Base-by-base conservation (phyloP, 768 basidiomycete genomes). In the Termitomyces sp. region DNA sequence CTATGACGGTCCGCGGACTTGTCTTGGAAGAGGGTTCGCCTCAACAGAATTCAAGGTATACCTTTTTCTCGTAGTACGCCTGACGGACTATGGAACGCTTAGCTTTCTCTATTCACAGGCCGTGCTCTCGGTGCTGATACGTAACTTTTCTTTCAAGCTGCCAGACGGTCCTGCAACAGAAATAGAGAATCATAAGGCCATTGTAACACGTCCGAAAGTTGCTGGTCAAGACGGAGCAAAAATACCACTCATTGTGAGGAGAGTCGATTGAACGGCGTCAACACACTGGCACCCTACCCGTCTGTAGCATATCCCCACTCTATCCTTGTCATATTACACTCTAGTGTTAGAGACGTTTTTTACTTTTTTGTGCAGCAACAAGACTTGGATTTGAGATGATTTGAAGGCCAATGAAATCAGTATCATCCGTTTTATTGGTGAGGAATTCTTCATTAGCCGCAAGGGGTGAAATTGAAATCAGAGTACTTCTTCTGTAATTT, bases 21-120 rank as follows among this genome's bases (percentile, higher is more conserved):
- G 79, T 56, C 64, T 78, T 11, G 79, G 79, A 15, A 73, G 70
- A 33, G 63, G 62, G 13, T 79, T 79, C 54, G 75, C 77, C 2
- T 50, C 76, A 20, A 66, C 71, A 0, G 70, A 75, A 54, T 65
- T 76, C 56, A 78, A 77, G 71, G 76, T 76, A 31, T 10, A 12
- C n/a, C n/a, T 25, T 1, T 39, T 18, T 0, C 5, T 13, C 20
- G 4, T 10, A 25, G 3, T 25, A 23, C 25, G 2, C 1, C 2
- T 36, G 12, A 33, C 0, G 0, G 2, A 16, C 9, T 5, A 0
- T 6, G 33, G n/a, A 13, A 39, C 25, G 18, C 25, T 50, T 23
- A 39, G 5, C 12, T n/a, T 18, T 16, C 27, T 6, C 9, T 44
- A n/a, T 23, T 20, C 11, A 15, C 41, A 80, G 79, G 71, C 70